Conservation (phyloP, 305 asterid species). For the Coffea humblotiana region DNA sequence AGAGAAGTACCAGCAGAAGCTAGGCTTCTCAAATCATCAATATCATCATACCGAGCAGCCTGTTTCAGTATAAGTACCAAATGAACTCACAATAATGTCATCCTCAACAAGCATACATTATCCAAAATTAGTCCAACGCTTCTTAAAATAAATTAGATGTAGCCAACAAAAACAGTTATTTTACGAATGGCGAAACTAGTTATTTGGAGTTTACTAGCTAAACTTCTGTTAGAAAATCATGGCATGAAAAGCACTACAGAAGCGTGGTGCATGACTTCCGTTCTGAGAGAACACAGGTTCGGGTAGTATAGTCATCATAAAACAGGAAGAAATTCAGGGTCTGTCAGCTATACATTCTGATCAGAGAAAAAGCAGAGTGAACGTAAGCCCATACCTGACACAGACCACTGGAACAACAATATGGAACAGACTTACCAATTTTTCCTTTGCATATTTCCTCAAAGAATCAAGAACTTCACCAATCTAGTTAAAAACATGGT, state of each 20-base stretch:
- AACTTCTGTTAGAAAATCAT: background rate
- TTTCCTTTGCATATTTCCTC: too few relatives aligned
- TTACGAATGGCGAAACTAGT: background rate
- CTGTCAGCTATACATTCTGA: background rate
- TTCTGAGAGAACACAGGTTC: background rate
- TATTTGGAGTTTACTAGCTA: background rate
- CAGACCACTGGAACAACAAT: background rate
- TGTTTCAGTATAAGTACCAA: conserved; percentile 27
- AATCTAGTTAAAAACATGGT: too few relatives aligned
- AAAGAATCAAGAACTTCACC: too few relatives aligned
- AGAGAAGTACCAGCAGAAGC: conserved; percentile 68
- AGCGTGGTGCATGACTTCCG: too few relatives aligned
- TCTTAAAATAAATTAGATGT: background rate
- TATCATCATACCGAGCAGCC: conserved; percentile 94
- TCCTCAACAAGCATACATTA: background rate
- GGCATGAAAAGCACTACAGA: background rate
- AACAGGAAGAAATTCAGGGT: background rate
- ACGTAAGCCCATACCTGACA: background rate
- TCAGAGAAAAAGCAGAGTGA: too few relatives aligned
- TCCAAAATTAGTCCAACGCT: background rate
- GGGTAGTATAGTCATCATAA: background rate
- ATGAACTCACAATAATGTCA: conserved; percentile 7
- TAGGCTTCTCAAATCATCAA: conserved; percentile 64
- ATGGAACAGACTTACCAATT: too few relatives aligned
- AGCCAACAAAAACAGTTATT: background rate